Conservation (phyloP, 495 filamentous ascomycete genomes). For the Tuber borchii region DNA sequence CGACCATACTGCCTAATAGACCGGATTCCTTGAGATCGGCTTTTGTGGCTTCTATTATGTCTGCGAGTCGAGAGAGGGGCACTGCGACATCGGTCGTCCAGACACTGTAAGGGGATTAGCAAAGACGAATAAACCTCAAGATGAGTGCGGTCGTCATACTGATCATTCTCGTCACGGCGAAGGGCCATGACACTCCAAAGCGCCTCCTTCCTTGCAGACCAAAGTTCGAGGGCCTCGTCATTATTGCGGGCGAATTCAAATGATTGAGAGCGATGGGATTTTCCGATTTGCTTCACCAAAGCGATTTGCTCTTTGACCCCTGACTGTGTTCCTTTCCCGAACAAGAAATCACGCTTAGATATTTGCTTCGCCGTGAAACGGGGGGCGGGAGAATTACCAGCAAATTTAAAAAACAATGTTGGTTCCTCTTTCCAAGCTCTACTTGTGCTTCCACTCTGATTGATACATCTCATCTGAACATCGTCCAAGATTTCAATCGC, state of each 20-base stretch:
- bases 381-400: conserved; percentile 31
- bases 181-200: conserved; percentile 67
- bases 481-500: conserved; percentile 92
- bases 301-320: conserved; percentile 78
- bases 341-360: conserved; percentile 1
- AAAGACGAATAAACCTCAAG: not conserved
- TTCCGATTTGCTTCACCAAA: conserved; percentile 62
- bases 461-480: conserved; percentile 90
- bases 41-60: conserved; percentile 75
- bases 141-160: conserved; percentile 3
- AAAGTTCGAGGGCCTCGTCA: conserved; percentile 67
- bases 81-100: conserved; percentile 85
- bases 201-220: conserved; percentile 81
- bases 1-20: conserved; percentile 65
- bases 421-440: conserved; percentile 70
- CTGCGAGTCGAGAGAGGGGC: conserved; percentile 62
- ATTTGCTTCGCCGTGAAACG: not conserved
- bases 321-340: conserved; percentile 53
- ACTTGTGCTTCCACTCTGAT: conserved; percentile 64
- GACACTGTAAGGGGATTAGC: conserved; percentile 52
- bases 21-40: conserved; percentile 60
- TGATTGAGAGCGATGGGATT: conserved; percentile 53
- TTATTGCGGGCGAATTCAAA: conserved; percentile 74
- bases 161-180: conserved; percentile 46
- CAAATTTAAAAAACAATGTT: conserved; percentile 93